Conservation (phyloP, 768 basidiomycete genomes). For the Lactarius akahatsu region DNA sequence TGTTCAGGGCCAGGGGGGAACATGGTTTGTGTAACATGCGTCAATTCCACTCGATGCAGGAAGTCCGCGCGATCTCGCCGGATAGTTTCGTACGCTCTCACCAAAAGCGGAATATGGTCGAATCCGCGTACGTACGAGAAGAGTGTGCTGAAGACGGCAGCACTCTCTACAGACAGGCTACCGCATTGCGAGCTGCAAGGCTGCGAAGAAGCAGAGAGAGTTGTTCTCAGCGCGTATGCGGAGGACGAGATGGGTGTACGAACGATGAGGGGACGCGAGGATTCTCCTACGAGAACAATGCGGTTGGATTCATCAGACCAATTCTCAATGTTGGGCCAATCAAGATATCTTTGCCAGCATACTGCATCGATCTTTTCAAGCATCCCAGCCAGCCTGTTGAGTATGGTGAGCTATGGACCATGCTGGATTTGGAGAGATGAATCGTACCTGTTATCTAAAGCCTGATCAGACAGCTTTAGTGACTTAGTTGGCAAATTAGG, state of each 20-base stretch:
- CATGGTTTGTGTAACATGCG: slow-evolving; percentile 12
- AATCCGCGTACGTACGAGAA: slow-evolving; percentile 23
- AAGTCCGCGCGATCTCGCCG: slow-evolving; percentile 18
- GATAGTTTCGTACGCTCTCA: slow-evolving; percentile 23
- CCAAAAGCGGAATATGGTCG: slow-evolving; percentile 23
- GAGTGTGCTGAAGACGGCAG: slow-evolving; percentile 20
- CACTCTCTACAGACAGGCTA: slow-evolving; percentile 24
- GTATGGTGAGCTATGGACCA: neutral
- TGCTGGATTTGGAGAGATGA: neutral
- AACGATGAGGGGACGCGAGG: slow-evolving; percentile 25
- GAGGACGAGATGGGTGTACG: neutral
- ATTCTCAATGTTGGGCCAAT: slow-evolving; percentile 25
- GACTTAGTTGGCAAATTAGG: slow-evolving; percentile 11
- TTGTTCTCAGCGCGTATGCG: neutral
- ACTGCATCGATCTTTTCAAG: slow-evolving; percentile 17
- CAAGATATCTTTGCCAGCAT: slow-evolving; percentile 16
- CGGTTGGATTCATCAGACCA: slow-evolving; percentile 28
- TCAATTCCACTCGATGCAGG: slow-evolving; percentile 15
- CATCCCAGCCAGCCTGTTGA: slow-evolving; percentile 14
- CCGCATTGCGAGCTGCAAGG: slow-evolving; percentile 22
- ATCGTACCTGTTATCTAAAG: slow-evolving; percentile 21
- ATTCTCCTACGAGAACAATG: slow-evolving; percentile 28
- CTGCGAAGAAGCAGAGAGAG: slow-evolving; percentile 5
- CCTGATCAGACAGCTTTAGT: slow-evolving; percentile 7
- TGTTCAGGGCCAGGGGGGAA: slow-evolving; percentile 26